Evolutionary conservation across 805 yeast genomes (phyloP), one percentile per base, ranked within the genome.

Genomic region (Schwanniomyces polymorphus): DNA sequence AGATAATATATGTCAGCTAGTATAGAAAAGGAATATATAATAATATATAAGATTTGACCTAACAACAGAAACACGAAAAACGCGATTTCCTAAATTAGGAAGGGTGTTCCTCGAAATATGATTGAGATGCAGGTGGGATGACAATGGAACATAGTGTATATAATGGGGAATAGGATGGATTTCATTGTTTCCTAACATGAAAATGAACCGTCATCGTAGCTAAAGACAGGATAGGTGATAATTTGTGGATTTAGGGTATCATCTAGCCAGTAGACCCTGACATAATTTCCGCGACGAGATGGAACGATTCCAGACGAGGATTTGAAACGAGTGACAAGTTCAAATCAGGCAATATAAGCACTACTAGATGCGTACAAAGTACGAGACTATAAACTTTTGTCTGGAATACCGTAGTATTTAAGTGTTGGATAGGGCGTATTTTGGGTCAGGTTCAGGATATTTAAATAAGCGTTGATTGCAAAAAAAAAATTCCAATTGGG

Each of bases 51-150:
- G 4, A 34, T 11, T 12, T 16, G 27, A 14, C 5, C 18, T 37
- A 10, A 11, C 18, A 18, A 38, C 23, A 16, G 26, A 35, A 44
- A 44, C 47, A 44, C 47, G 47, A 44, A 44, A 44, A 44, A 40
- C 47, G 47, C 47, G 47, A 34, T 44, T 34, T 38, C 27, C 34
- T 27, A 17, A 31, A 31, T 14, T 31, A 31, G 35, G 35, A 31
- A 28, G 35, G 8, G 21, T 14, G 35, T 5, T 7, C 21, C 35
- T 16, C 23, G 39, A 9, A 27, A 17, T 27, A 5, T 16, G 35
- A 28, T 14, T 27, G 4, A 21, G 10, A 9, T 3, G 7, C 17
- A 25, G 16, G 43, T 14, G 11, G 16, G 10, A 14, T 14, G 7
- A 31, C 35, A 25, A 38, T 26, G 5, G 11, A n/a, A 25, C 11